Conservation (phyloP, 192 early-diverging fungal genomes). For the Globomyces pollinis-pini region DNA sequence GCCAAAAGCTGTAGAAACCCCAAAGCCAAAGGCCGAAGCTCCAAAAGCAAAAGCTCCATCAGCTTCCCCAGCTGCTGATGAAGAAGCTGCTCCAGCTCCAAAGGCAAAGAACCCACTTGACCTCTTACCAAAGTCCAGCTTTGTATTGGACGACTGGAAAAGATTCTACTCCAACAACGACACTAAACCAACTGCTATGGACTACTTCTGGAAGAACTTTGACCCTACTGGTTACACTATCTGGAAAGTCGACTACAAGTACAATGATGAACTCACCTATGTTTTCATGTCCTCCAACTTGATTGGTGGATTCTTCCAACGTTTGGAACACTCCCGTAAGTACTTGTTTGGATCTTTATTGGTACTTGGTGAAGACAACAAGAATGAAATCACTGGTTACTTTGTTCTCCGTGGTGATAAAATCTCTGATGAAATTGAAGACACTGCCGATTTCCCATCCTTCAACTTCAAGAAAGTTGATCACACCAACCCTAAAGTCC, state of each 20-base stretch:
- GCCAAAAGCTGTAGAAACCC: conserved; percentile 51
- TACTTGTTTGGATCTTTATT: conserved; percentile 87
- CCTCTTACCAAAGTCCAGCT: conserved; percentile 70
- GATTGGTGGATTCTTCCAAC: conserved; percentile 85
- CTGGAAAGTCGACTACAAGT: conserved; percentile 92
- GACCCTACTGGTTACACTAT: conserved; percentile 84
- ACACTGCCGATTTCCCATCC: conserved; percentile 83
- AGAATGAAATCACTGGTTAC: conserved; percentile 89
- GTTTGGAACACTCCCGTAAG: conserved; percentile 86
- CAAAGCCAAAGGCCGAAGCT: conserved; percentile 14
- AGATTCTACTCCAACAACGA: conserved; percentile 97
- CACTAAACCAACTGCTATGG: conserved; percentile 70
- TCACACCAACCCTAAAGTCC: conserved; percentile 48
- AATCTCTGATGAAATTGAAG: conserved; percentile 67
- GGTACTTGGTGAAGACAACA: conserved; percentile 73
- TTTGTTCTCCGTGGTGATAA: conserved; percentile 86
- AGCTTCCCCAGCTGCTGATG: conserved; percentile 31
- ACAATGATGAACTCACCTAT: conserved; percentile 85
- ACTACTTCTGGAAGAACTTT: conserved; percentile 92
- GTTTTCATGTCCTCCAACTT: conserved; percentile 92
- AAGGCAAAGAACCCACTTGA: conserved; percentile 90
- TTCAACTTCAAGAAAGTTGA: conserved; percentile 77
- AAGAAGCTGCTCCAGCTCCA: conserved; percentile 62
- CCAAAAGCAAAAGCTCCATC: conserved; percentile 41
- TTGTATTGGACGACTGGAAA: conserved; percentile 91